Percentiles rank a stretch among this genome's conserved stretches.
Evolutionary conservation across 2,329 filamentous ascomycete genomes (phyloP).

Genomic region (Madurella fahalii): DNA sequence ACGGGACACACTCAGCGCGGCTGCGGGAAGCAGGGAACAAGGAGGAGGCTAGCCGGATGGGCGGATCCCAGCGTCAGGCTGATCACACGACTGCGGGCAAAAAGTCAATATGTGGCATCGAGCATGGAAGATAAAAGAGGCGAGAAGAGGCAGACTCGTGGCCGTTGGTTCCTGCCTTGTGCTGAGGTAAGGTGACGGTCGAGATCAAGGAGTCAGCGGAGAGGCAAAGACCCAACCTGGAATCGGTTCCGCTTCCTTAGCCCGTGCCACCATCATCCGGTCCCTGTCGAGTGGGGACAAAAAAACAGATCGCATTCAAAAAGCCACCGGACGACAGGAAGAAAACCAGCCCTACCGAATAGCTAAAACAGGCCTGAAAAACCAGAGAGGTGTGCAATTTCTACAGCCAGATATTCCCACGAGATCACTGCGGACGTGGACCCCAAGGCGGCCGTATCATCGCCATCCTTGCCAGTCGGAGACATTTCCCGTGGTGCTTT

Average conservation of each 20-base stretch:
- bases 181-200: constrained; percentile 17
- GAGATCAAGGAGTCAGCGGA: constrained; percentile 19
- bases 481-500: background rate
- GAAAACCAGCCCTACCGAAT: background rate
- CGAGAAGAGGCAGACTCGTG: constrained; percentile 3
- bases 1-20: background rate
- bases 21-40: background rate
- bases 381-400: background rate
- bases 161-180: constrained; percentile 10
- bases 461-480: too few species aligned
- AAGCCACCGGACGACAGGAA: background rate
- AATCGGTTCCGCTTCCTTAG: constrained; percentile 10
- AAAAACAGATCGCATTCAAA: background rate
- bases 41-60: background rate
- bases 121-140: background rate
- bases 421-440: background rate
- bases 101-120: background rate
- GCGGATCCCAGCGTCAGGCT: background rate
- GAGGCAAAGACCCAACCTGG: constrained; percentile 22
- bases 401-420: background rate
- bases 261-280: constrained; percentile 14
- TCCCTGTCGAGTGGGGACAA: constrained; percentile 4
- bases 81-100: background rate
- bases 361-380: background rate
- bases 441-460: background rate